Evolutionary conservation across 108 stramenopile genomes (phyloP).

Genomic region (Fragilariopsis cylindrus): DNA sequence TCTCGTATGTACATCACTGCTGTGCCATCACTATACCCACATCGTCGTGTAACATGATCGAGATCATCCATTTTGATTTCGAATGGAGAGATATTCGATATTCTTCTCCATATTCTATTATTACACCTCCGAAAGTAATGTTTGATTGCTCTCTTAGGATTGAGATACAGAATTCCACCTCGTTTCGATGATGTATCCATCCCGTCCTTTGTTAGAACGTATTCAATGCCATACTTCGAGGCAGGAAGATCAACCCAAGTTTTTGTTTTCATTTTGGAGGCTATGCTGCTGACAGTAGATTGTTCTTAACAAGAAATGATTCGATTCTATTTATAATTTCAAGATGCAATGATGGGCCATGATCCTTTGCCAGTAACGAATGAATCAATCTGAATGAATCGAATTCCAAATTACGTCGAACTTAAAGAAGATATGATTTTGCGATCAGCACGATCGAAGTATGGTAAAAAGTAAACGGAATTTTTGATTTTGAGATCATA

Average conservation of each 20-base stretch:
- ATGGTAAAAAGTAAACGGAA: too few species aligned
- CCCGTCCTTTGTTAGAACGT: background rate
- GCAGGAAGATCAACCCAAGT: constrained; percentile 19
- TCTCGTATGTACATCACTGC: constrained; percentile 28
- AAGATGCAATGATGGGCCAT: too few species aligned
- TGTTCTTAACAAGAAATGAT: too few species aligned
- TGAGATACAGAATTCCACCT: background rate
- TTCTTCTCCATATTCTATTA: constrained; percentile 10
- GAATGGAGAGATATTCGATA: constrained; percentile 12
- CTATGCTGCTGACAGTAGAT: background rate
- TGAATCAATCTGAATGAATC: too few species aligned
- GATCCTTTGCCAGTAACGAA: too few species aligned
- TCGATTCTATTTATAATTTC: too few species aligned
- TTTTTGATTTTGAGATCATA: too few species aligned
- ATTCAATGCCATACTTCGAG: constrained; percentile 18
- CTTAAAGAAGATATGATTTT: too few species aligned
- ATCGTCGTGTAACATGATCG: constrained; percentile 16
- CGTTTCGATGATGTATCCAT: background rate
- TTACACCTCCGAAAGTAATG: background rate
- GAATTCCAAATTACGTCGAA: too few species aligned
- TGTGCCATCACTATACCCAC: constrained; percentile 12
- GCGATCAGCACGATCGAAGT: too few species aligned
- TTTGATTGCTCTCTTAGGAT: constrained; percentile 16
- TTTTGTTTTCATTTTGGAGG: constrained; percentile 10
- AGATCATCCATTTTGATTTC: constrained; percentile 10